phyloP scores from a whole-genome alignment of 2,329 filamentous ascomycete genomes.

The Stemphylium lycopersici region DNA sequence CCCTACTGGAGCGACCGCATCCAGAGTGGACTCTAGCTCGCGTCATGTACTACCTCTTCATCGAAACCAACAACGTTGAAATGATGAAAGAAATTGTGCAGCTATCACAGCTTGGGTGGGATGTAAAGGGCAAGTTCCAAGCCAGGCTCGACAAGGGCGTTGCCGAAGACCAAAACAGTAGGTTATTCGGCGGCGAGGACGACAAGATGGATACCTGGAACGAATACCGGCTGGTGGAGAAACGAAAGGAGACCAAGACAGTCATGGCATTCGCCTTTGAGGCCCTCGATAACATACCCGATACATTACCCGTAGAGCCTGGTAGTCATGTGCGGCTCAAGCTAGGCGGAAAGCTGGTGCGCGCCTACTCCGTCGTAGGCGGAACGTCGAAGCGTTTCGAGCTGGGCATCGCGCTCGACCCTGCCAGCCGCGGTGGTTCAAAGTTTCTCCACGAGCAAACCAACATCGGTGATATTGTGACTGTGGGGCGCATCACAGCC shows the following conservation, averaged over 20 bases:
- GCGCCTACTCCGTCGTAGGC: conserved; percentile 66
- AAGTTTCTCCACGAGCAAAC: conserved; percentile 61
- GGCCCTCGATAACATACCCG: conserved; percentile 45
- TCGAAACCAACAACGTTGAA: conserved; percentile 56
- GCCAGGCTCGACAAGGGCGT: conserved; percentile 58
- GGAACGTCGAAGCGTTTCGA: conserved; percentile 59
- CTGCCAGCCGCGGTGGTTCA: conserved; percentile 65
- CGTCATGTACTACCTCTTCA: conserved; percentile 67
- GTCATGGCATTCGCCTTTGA: conserved; percentile 62
- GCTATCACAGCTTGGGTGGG: conserved; percentile 55
- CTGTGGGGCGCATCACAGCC: conserved; percentile 58
- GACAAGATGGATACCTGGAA: conserved; percentile 44
- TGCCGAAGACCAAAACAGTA: conserved; percentile 38
- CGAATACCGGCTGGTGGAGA: conserved; percentile 55
- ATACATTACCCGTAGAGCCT: conserved; percentile 43
- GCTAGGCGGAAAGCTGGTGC: conserved; percentile 61
- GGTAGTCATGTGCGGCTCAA: conserved; percentile 65
- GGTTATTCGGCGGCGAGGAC: conserved; percentile 35
- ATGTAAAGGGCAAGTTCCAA: conserved; percentile 60
- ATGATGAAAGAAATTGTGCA: conserved; percentile 54
- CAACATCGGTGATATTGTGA: conserved; percentile 57
- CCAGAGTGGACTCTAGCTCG: conserved; percentile 68
- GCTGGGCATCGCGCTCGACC: conserved; percentile 64
- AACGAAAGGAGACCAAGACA: conserved; percentile 57
- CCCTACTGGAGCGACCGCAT: conserved; percentile 61